Conservation (phyloP, 2,329 filamentous ascomycete species). For the Triangularia setosa region DNA sequence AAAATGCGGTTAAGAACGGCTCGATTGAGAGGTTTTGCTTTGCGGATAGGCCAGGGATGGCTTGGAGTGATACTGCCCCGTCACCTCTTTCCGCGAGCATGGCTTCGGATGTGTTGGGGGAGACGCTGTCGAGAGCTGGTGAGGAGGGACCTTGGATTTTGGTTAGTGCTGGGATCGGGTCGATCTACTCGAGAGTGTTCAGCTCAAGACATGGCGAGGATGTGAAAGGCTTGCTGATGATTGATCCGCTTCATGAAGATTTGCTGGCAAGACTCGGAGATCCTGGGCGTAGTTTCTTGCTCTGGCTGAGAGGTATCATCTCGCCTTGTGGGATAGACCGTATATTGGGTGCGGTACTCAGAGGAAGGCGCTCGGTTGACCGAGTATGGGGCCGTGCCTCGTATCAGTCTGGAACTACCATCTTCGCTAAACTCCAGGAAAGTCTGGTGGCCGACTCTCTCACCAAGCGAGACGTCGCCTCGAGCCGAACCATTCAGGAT, state of each 20-base stretch:
- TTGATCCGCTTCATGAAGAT: constrained; percentile 88
- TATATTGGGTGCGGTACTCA: constrained; percentile 75
- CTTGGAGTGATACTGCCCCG: constrained; percentile 85
- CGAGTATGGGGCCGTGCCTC: constrained; percentile 78
- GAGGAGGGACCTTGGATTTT: constrained; percentile 88
- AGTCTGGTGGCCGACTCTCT: constrained; percentile 82
- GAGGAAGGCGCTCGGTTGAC: constrained; percentile 74
- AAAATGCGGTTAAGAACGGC: constrained; percentile 70
- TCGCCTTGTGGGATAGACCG: constrained; percentile 84
- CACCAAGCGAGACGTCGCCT: constrained; percentile 75
- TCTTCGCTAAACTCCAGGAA: constrained; percentile 91
- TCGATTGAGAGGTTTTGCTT: constrained; percentile 90
- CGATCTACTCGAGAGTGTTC: constrained; percentile 87
- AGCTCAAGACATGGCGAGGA: constrained; percentile 73
- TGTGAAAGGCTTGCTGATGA: constrained; percentile 73
- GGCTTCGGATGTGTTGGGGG: constrained; percentile 82
- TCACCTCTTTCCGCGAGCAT: constrained; percentile 92
- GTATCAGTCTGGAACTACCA: constrained; percentile 75
- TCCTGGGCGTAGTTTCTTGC: constrained; percentile 69
- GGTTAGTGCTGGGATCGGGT: constrained; percentile 80
- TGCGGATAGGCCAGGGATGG: constrained; percentile 86
- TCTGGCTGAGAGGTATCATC: constrained; percentile 83
- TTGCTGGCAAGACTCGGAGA: constrained; percentile 65
- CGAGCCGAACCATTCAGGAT: constrained; percentile 74
- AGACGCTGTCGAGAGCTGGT: constrained; percentile 74